Base-by-base conservation (phyloP, 768 basidiomycete genomes). In the Rhodotorula taiwanensis region DNA sequence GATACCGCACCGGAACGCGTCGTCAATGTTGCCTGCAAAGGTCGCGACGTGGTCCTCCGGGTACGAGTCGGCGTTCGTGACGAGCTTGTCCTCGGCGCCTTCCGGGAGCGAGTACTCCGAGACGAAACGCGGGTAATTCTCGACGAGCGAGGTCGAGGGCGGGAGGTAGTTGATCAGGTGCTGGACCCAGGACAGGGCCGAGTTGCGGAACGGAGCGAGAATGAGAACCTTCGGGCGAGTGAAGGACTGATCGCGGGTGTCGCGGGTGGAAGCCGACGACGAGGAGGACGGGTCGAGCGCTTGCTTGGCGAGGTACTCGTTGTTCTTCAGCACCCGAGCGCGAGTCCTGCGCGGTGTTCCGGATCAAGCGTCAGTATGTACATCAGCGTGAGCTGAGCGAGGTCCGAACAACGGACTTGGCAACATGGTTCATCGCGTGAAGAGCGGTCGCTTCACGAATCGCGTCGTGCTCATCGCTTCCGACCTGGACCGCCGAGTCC, bases 1-100 rank as follows among this genome's bases (percentile, higher is more conserved):
- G 66, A 97, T 77, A 1, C 95, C 95, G 36, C 95, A 79, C 64
- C 91, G 79, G 75, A 99, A 98, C 70, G 84, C 89, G 74, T 99
- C 95, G 72, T 99, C 95, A 33, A 92, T 82, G 73, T 99, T 99
- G n/a, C 95, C 95, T 70, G 84, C 83, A 81, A 98, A 97, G 57
- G 83, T 93, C 69, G 90, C 89, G 15, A 94, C 82, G 72, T 99
- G 94, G 72, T 98, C 95, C 20, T 75, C 73, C 4, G 94, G 87
- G 75, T 93, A 93, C 9, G 83, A 82, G 52, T 84, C 83, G 10
- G 87, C 86, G 6, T 78, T 78, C 23, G 84, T 80, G 15, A 68
- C 66, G 20, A 95, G 80, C 72, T 90, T 93, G 77, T 98, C 94
- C 18, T 83, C 78, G 15, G 83, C 82, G 27, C 84, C 89, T 0